Conservation (phyloP, 2,329 filamentous ascomycete species). For the Paraphoma sp. region DNA sequence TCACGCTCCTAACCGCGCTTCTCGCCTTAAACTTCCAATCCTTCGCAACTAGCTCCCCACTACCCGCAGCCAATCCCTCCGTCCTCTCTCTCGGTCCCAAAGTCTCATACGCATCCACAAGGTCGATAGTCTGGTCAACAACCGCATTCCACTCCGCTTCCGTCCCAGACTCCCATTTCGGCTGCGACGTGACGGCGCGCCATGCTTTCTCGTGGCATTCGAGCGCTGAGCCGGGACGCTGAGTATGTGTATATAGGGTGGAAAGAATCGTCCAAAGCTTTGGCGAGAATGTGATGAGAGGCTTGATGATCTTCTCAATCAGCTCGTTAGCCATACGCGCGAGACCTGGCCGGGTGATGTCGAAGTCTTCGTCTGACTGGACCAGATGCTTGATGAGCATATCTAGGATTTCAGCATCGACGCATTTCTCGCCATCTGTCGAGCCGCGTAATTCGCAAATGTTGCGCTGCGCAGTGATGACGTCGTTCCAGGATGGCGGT, state of each 20-base stretch:
- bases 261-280: slow-evolving; percentile 79
- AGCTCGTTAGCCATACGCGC: slow-evolving; percentile 72
- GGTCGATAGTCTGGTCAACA: slow-evolving; percentile 77
- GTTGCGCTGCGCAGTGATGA: slow-evolving; percentile 75
- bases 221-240: slow-evolving; percentile 74
- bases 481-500: slow-evolving; percentile 76
- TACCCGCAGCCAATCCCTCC: slow-evolving; percentile 58
- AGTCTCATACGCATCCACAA: slow-evolving; percentile 84
- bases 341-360: slow-evolving; percentile 54
- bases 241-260: slow-evolving; percentile 74
- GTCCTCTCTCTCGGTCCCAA: slow-evolving; percentile 60
- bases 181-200: slow-evolving; percentile 70
- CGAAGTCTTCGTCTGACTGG: slow-evolving; percentile 46
- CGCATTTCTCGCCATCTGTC: slow-evolving; percentile 58
- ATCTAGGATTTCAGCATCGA: slow-evolving; percentile 27
- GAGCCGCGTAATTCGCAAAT: slow-evolving; percentile 75
- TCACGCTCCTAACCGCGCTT: slow-evolving; percentile 81
- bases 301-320: slow-evolving; percentile 76
- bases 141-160: slow-evolving; percentile 73
- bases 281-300: slow-evolving; percentile 81
- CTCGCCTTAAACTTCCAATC: slow-evolving; percentile 90
- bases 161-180: slow-evolving; percentile 63
- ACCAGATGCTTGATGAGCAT: slow-evolving; percentile 54
- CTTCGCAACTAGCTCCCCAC: slow-evolving; percentile 69
- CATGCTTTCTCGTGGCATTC: slow-evolving; percentile 90